phyloP scores from a whole-genome alignment of 2,329 filamentous ascomycete species.

The Neurospora crassa region DNA sequence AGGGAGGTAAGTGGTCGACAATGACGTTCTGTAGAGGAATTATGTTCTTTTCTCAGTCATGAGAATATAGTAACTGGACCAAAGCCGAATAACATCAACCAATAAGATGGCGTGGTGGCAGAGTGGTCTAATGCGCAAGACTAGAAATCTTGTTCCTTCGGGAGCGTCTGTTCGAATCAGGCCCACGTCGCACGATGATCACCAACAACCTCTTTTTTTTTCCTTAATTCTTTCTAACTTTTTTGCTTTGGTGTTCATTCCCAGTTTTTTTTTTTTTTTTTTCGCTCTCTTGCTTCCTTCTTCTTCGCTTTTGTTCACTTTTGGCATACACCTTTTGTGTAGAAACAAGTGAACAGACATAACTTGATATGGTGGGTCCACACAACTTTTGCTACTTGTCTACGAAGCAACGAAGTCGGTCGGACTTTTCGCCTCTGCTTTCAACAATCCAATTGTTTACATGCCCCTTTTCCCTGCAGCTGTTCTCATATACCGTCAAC shows the following conservation, averaged over 20 bases:
- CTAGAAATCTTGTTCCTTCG: too few relatives aligned
- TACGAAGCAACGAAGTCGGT: too few relatives aligned
- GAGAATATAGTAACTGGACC: too few relatives aligned
- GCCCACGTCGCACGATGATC: neutral
- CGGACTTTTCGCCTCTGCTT: too few relatives aligned
- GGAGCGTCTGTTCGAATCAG: neutral
- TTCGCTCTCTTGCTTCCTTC: neutral
- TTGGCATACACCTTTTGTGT: neutral
- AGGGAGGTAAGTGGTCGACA: too few relatives aligned
- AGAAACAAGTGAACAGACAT: neutral
- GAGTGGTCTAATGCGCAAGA: neutral
- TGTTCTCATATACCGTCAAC: neutral
- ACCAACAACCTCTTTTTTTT: neutral
- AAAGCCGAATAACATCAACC: neutral
- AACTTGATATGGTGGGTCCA: neutral
- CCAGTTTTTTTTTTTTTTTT: fast-evolving
- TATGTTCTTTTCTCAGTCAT: too few relatives aligned
- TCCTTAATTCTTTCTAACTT: neutral
- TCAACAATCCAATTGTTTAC: neutral
- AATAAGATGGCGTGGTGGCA: neutral
- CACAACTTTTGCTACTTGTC: too few relatives aligned
- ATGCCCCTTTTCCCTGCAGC: neutral
- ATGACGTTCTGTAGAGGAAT: too few relatives aligned
- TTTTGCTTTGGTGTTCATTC: neutral
- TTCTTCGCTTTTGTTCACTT: neutral